Base-by-base conservation (phyloP, 306 rosid species). In the Pterocarpus macrocarpus region DNA sequence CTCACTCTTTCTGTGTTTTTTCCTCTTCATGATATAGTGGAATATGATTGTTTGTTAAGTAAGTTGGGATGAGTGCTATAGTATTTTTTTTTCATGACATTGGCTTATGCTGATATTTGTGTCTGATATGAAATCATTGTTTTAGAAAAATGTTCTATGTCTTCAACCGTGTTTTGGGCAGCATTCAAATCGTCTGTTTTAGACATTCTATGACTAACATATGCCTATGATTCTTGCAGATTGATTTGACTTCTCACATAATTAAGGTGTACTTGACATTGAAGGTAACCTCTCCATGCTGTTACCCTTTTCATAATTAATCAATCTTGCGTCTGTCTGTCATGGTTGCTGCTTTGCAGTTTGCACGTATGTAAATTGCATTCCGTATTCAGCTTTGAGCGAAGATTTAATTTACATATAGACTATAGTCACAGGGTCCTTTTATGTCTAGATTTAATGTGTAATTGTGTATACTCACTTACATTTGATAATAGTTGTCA, bases 171-270 rank as follows among this genome's bases (percentile, higher is more conserved):
- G 39, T 52, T 41, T 79, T 74, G 62, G 38, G 71, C 43, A 32
- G 17, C 38, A 32, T 57, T 73, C 16, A 49, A 70, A n/a, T 75
- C 0, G 5, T 65, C 22, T 12, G 63, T 83, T 73, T 8, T 73
- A 66, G 64, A 55, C 75, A 17, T 72, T 41, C 66, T 47, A 28
- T 64, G 77, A 77, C 84, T 81, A 61, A 43, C 8, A 82, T 81
- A n/a, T 84, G 73, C 71, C 70, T 70, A 52, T 56, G 32, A 49
- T 73, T 69, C 32, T 53, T 89, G 90, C 98, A 95, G 99, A 91
- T 95, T 86, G 99, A 95, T 83, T 81, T 93, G 88, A 77, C 85
- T 77, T 90, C 99, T 72, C 99, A 95, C 70, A 93, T 95, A 53
- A 69, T 88, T 56, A 95, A 87, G 89, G 96, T 90, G 84, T 93